A percentile compares a stretch with the other conserved stretches of the same genome.
Conservation (phyloP, 345 rosid genomes). For the Raphanus raphanistrum region DNA sequence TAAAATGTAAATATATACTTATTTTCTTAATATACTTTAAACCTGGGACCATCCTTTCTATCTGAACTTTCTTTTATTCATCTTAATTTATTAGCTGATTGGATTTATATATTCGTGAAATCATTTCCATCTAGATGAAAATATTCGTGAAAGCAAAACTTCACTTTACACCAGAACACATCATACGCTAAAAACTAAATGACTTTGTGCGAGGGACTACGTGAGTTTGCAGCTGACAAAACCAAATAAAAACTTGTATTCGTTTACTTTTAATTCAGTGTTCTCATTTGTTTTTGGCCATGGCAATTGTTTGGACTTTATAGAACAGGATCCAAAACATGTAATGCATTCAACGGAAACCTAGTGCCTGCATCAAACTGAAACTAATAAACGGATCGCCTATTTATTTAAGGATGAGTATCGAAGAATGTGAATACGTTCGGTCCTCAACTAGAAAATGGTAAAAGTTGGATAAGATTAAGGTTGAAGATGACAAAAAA, state of each 20-base stretch:
- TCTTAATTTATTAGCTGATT: conserved; percentile 19
- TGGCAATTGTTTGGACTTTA: not conserved
- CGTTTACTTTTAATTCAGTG: not conserved
- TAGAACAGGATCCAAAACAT: not conserved
- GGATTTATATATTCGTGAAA: conserved; percentile 17
- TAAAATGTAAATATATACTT: not conserved
- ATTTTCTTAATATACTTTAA: conserved; percentile 1
- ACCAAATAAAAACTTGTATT: not conserved
- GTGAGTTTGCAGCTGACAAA: conserved; percentile 21
- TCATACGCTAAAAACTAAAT: conserved; percentile 10
- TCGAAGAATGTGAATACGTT: not conserved
- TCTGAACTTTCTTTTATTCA: conserved; percentile 29
- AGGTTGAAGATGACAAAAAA: not conserved
- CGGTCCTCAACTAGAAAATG: not conserved
- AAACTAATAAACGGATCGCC: not conserved
- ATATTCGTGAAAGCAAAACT: conserved; percentile 26
- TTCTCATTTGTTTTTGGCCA: not conserved
- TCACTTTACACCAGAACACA: conserved; percentile 11
- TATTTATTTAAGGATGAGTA: not conserved
- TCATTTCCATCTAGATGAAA: conserved; percentile 10
- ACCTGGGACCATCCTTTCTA: conserved; percentile 27
- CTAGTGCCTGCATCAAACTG: not conserved
- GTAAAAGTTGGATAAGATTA: not conserved
- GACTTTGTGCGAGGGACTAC: not conserved
- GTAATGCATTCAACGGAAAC: not conserved